Percentiles rank a stretch among this genome's conserved stretches.
Evolutionary conservation across 2,329 filamentous ascomycete species (phyloP).

Genomic region (Colletotrichum sp.): DNA sequence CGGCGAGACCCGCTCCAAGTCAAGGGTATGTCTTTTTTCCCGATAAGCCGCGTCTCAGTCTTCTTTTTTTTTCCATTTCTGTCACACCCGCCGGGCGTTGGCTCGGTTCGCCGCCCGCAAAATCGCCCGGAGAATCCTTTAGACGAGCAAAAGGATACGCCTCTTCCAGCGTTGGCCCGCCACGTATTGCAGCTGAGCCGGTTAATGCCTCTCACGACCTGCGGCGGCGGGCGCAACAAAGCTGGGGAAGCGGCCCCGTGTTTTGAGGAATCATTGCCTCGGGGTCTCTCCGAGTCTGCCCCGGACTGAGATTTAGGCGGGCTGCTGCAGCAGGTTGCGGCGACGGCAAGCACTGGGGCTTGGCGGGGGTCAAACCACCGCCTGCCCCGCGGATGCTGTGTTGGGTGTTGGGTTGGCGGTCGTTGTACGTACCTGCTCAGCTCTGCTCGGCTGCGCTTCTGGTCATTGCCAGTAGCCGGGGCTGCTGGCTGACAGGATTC

Average conservation of each 20-base stretch:
- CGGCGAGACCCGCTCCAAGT: conserved; percentile 90
- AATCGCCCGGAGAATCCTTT: neutral
- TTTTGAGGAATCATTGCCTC: neutral
- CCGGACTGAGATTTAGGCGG: neutral
- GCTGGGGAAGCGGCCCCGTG: neutral
- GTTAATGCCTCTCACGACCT: neutral
- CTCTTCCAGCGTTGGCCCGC: neutral
- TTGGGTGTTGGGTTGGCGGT: neutral
- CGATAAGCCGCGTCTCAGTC: conserved; percentile 19
- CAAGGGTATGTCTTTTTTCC: conserved; percentile 73
- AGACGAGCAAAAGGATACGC: neutral
- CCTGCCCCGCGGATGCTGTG: neutral
- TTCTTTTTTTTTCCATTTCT: conserved; percentile 20
- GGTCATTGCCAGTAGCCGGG: neutral
- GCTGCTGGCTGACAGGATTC: conserved; percentile 1
- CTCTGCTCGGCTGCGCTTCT: neutral
- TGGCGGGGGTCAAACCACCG: conserved; percentile 16
- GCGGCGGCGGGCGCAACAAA: neutral
- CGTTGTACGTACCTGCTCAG: conserved; percentile 6
- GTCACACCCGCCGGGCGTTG: neutral
- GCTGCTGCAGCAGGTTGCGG: neutral
- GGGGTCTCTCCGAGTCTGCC: neutral
- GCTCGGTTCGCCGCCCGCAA: neutral
- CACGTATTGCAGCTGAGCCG: neutral
- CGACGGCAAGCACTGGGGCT: conserved; percentile 11